phyloP scores from a whole-genome alignment of 2,329 filamentous ascomycete genomes.

The Penicillium sp. region DNA sequence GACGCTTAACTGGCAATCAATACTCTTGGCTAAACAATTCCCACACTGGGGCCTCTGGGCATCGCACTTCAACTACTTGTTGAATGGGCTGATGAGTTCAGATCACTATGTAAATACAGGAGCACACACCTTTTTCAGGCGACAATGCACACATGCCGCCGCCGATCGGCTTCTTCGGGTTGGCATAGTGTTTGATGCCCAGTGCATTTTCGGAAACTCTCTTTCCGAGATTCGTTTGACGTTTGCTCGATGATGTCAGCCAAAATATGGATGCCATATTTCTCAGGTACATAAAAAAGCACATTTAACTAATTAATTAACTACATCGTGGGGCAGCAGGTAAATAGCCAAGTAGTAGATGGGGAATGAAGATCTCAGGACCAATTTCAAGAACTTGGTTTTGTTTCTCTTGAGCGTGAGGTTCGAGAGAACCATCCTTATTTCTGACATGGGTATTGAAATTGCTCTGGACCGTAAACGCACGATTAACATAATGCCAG shows the following conservation, averaged over 20 bases:
- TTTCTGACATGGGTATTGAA: too few species aligned
- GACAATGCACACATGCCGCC: slow-evolving; percentile 41
- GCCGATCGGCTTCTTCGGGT: slow-evolving; percentile 20
- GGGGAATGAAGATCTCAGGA: not conserved
- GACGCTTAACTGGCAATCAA: slow-evolving; percentile 46
- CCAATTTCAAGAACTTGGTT: not conserved
- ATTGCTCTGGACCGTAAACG: too few species aligned
- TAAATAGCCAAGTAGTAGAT: not conserved
- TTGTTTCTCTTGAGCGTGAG: not conserved
- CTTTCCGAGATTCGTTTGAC: slow-evolving; percentile 3
- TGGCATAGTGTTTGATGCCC: slow-evolving; percentile 16
- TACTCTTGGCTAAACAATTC: slow-evolving; percentile 49
- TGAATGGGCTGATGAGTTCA: not conserved
- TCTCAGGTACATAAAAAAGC: not conserved
- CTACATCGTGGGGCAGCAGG: not conserved
- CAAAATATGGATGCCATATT: not conserved
- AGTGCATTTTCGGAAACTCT: slow-evolving; percentile 1
- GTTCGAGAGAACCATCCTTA: too few species aligned
- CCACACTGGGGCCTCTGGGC: slow-evolving; percentile 47
- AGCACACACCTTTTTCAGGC: slow-evolving; percentile 33
- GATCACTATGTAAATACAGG: too few species aligned
- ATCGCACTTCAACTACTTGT: slow-evolving; percentile 51
- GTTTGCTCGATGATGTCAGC: slow-evolving; percentile 4
- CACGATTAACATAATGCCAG: not conserved
- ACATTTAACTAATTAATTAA: too few species aligned